Conservation (phyloP, 202 grass and related monocot species). For the Sporobolus alterniflorus region DNA sequence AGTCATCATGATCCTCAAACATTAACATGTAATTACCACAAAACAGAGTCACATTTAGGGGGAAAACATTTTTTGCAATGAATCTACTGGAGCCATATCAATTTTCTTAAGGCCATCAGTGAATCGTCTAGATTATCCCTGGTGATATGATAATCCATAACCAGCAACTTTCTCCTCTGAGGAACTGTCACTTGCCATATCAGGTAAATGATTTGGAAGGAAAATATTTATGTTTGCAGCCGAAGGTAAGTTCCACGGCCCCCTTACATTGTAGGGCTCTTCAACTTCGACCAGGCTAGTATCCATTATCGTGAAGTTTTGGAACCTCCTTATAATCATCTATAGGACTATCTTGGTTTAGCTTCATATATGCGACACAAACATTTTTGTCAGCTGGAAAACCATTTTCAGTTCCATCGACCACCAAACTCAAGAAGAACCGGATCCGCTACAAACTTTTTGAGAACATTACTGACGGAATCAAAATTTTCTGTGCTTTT, state of each 20-base stretch:
- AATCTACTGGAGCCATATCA: constrained; percentile 40
- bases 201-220: constrained; percentile 25
- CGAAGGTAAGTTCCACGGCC: constrained; percentile 65
- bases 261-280: constrained; percentile 61
- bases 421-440: constrained; percentile 67
- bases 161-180: constrained; percentile 50
- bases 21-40: no score
- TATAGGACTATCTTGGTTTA: constrained; percentile 32
- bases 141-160: constrained; percentile 47
- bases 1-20: no score
- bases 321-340: constrained; percentile 58
- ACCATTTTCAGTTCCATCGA: constrained; percentile 36
- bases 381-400: constrained; percentile 38
- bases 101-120: constrained; percentile 19
- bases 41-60: no score
- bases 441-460: constrained; percentile 58
- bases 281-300: constrained; percentile 72
- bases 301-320: constrained; percentile 87
- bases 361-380: constrained; percentile 28
- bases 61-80: constrained; percentile 29
- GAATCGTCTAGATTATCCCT: constrained; percentile 28
- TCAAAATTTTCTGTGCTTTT: constrained; percentile 90
- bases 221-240: constrained; percentile 52
- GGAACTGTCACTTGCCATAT: constrained; percentile 52
- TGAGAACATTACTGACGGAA: constrained; percentile 82